Evolutionary conservation across 106 monocot genomes (phyloP).

Genomic region (Allium cepa): DNA sequence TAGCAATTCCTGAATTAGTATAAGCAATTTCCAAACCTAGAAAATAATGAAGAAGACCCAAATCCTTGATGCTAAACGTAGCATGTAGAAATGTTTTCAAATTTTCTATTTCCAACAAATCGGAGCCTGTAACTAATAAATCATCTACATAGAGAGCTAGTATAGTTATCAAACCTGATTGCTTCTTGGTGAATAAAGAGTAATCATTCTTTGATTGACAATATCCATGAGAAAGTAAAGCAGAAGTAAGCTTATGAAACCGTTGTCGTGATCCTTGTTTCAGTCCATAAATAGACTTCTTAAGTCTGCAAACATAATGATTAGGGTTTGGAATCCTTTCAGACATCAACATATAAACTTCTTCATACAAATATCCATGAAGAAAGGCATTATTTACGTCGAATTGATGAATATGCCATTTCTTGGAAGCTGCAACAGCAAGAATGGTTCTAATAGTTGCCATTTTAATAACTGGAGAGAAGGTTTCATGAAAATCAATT

Average conservation of each 20-base stretch:
- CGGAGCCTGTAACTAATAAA: not conserved
- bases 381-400: constrained; percentile 1
- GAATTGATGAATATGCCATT: not conserved
- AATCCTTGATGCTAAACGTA: not conserved
- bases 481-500: not conserved
- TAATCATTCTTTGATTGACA: not conserved
- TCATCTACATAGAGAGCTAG: not conserved
- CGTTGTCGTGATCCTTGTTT: no score
- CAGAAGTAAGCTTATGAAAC: not conserved
- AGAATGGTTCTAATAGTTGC: not conserved
- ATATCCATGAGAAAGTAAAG: not conserved
- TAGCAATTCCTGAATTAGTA: not conserved
- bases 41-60: not conserved
- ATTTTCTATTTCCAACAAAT: not conserved
- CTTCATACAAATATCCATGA: not conserved
- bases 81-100: not conserved
- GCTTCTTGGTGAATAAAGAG: not conserved
- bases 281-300: no score
- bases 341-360: not conserved
- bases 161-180: not conserved
- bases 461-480: not conserved
- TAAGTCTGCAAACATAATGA: no score
- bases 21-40: not conserved
- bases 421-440: not conserved
- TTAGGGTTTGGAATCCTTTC: not conserved